These are phyloP conservation scores for Acanthamoeba lenticulata DNA, from an alignment of 208 protist species.

Conservation along the genomic window DNA sequence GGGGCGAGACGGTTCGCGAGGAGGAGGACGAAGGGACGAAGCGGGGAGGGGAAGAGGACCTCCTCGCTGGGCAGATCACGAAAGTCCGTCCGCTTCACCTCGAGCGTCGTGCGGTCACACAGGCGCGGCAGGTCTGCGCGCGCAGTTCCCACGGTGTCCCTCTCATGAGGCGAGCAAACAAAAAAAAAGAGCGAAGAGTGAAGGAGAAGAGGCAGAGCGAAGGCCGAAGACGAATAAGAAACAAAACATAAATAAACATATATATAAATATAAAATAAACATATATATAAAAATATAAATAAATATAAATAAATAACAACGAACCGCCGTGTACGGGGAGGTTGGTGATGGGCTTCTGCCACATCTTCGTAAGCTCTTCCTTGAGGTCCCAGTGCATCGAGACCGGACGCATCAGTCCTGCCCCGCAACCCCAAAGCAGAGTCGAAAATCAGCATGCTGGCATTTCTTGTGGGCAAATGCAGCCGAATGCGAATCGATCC, in stretches of 20 bases:
- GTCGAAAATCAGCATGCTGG: background rate
- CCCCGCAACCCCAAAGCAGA: background rate
- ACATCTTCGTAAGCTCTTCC: constrained; percentile 36
- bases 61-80: constrained; percentile 28
- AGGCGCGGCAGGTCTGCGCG: background rate
- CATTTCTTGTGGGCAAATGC: too few species aligned
- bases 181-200: background rate
- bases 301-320: background rate
- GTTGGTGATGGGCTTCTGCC: background rate
- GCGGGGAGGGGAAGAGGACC: background rate
- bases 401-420: background rate
- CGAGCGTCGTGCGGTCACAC: constrained; percentile 24
- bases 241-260: too few species aligned
- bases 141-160: too few species aligned
- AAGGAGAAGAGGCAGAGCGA: too few species aligned
- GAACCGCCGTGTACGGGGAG: constrained; percentile 29
- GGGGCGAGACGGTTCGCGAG: too few species aligned
- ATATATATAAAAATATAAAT: too few species aligned
- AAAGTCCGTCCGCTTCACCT: constrained; percentile 19
- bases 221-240: too few species aligned
- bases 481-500: background rate
- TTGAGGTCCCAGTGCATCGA: constrained; percentile 51
- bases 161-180: too few species aligned
- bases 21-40: background rate
- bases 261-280: too few species aligned